Percentiles rank a stretch among this genome's conserved stretches.
These are phyloP conservation scores for Saccharomyces hybrid DNA, from an alignment of 1,139 yeast genomes.

Conservation along the genomic window DNA sequence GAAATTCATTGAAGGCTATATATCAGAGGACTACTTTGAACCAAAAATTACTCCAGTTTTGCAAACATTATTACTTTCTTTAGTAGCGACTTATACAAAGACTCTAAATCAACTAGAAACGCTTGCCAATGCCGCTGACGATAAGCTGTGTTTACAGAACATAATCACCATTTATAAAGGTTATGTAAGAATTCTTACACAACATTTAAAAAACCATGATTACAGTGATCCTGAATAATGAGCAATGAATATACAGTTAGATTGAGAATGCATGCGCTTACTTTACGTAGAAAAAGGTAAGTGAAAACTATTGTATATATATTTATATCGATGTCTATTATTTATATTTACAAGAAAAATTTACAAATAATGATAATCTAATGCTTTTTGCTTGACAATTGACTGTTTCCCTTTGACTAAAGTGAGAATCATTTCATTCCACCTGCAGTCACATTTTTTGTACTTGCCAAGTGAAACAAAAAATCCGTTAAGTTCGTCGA, in stretches of 20 bases:
- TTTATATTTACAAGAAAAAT: not conserved
- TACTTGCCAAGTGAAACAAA: constrained; percentile 45
- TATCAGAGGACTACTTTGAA: constrained; percentile 25
- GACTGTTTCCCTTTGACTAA: constrained; percentile 41
- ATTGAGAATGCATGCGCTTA: too few species aligned
- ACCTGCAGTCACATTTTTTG: constrained; percentile 37
- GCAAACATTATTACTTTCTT: constrained; percentile 2
- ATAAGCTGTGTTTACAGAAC: constrained; percentile 9
- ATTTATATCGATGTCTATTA: not conserved
- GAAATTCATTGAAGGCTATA: constrained; percentile 24
- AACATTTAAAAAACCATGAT: constrained; percentile 8
- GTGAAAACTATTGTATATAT: not conserved
- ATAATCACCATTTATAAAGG: constrained; percentile 15
- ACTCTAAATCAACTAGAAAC: constrained; percentile 3
- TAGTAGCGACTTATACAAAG: constrained; percentile 26
- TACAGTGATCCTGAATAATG: not conserved
- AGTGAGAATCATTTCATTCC: constrained; percentile 41
- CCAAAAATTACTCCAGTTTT: constrained; percentile 9
- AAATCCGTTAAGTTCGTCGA: constrained; percentile 64
- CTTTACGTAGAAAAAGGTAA: too few species aligned
- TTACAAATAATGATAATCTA: constrained; percentile 9
- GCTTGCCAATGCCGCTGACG: constrained; percentile 9
- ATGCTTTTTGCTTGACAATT: constrained; percentile 13
- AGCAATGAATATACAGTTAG: too few species aligned
- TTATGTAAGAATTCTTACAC: constrained; percentile 19